These are phyloP conservation scores for Aspergillus brasiliensis DNA, from an alignment of 2,329 filamentous ascomycete species.

Conservation along the genomic window DNA sequence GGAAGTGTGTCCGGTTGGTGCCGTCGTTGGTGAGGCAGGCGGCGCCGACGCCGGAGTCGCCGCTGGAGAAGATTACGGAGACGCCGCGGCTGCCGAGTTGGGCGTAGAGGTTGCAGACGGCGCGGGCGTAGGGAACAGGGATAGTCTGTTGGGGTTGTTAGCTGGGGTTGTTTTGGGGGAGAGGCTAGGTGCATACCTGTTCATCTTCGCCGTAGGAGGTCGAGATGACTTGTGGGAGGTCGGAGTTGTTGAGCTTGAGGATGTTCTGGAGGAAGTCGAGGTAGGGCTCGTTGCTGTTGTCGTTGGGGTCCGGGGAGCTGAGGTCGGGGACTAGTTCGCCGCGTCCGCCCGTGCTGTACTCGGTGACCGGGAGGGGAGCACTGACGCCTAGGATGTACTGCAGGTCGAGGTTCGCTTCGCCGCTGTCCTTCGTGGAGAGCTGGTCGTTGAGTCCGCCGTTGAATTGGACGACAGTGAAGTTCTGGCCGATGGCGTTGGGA, in stretches of 20 bases:
- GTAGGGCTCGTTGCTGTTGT: conserved; percentile 52
- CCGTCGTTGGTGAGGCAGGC: conserved; percentile 39
- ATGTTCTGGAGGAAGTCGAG: conserved; percentile 39
- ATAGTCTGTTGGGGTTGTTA: conserved; percentile 28
- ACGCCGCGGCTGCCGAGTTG: conserved; percentile 56
- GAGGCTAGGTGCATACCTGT: conserved; percentile 28
- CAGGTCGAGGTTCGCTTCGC: conserved; percentile 55
- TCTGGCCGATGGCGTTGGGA: conserved; percentile 44
- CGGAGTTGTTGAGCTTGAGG: conserved; percentile 30
- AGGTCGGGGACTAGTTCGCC: conserved; percentile 51
- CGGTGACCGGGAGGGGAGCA: conserved; percentile 47
- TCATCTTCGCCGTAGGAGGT: conserved; percentile 47
- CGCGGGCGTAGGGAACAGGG: conserved; percentile 38
- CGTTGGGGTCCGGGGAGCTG: conserved; percentile 44
- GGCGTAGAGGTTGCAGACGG: conserved; percentile 48
- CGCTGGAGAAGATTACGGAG: conserved; percentile 52
- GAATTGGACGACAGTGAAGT: conserved; percentile 48
- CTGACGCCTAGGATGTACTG: conserved; percentile 52
- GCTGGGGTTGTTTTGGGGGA: neutral
- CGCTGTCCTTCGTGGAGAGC: conserved; percentile 41
- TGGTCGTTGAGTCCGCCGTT: conserved; percentile 45
- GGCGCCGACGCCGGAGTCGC: conserved; percentile 50
- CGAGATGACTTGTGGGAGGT: conserved; percentile 42
- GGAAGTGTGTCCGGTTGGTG: conserved; percentile 42
- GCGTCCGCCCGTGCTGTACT: conserved; percentile 52